phyloP scores from a whole-genome alignment of 2,329 filamentous ascomycete species.

The Talaromyces sp. region DNA sequence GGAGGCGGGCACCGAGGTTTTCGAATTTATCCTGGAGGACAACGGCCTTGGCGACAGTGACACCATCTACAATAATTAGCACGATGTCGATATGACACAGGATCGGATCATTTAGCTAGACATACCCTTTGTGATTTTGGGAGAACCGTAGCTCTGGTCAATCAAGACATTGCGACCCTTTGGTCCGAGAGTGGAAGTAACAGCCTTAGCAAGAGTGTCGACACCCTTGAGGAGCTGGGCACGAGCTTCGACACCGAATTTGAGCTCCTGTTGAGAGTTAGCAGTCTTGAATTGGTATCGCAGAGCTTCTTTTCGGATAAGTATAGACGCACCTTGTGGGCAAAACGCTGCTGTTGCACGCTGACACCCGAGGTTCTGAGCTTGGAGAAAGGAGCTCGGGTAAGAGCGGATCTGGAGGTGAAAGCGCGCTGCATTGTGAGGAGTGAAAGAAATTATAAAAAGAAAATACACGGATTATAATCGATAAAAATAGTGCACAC shows the following conservation, averaged over 20 bases:
- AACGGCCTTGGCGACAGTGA: constrained; percentile 85
- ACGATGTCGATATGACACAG: neutral
- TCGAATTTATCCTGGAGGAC: constrained; percentile 98
- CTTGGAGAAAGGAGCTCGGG: constrained; percentile 58
- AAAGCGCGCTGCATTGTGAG: constrained; percentile 94
- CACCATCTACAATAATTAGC: constrained; percentile 62
- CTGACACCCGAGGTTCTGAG: constrained; percentile 63
- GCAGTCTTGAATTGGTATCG: constrained; percentile 6
- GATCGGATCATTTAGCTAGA: constrained; percentile 14
- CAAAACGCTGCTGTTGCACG: constrained; percentile 89
- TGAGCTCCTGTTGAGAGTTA: constrained; percentile 69
- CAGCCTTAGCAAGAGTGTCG: constrained; percentile 92
- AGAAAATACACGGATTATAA: constrained; percentile 24
- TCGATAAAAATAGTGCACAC: constrained; percentile 24
- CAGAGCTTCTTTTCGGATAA: neutral
- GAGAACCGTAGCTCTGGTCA: constrained; percentile 96
- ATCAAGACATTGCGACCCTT: constrained; percentile 99
- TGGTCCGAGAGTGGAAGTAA: constrained; percentile 91
- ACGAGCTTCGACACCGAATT: constrained; percentile 94
- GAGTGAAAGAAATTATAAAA: constrained; percentile 22
- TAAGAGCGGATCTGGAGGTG: constrained; percentile 76
- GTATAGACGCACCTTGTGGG: constrained; percentile 77
- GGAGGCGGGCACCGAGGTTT: constrained; percentile 93
- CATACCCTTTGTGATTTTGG: constrained; percentile 98
- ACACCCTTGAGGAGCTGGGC: constrained; percentile 87